Evolutionary conservation across 1,139 yeast genomes (phyloP), one percentile per base, ranked within the genome.

Genomic region (Magnusiomyces suaveolens): DNA sequence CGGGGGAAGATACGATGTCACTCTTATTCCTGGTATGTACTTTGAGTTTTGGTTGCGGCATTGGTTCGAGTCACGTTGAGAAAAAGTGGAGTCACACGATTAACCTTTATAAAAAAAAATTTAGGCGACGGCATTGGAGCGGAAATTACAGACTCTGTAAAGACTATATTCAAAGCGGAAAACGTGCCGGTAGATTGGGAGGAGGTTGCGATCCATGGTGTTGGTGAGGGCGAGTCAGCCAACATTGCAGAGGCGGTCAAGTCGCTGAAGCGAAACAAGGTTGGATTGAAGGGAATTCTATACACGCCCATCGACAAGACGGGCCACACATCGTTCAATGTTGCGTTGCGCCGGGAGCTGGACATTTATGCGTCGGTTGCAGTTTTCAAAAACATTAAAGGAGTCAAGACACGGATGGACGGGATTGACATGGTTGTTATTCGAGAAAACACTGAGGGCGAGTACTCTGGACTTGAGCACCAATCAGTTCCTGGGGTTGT

Each of bases 361-460:
- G 97, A 92, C 72, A 87, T 92, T 66, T 92, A 84, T 69, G 98
- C 98, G 59, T 87, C 96, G 48, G 80, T 92, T 64, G 95, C 94
- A 29, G 78, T 90, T 67, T 88, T 89, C 77, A 90, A 92, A 78
- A 87, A 87, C 74, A 83, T 92, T 60, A 95, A 95, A 60, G 97
- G 98, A 72, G 95, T 89, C 64, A 79, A 87, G 74, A 84, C 96
- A 61, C 87, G 92, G 72, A 81, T 88, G 70, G 79, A 83, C 60
- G 89, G 87, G 62, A 87, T 90, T 62, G 97, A 90, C 75, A 81
- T 90, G 71, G 97, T 90, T 51, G 79, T 92, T 62, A 95, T 92
- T 68, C 88, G 98, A 79, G 98, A 92, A 76, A 92, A 92, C 81
- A 81, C 89, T 54, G 97, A 92, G 77, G 97, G 97, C 77, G 98